These are phyloP conservation scores for Apiospora marii DNA, from an alignment of 2,329 filamentous ascomycete species.

Conservation along the genomic window DNA sequence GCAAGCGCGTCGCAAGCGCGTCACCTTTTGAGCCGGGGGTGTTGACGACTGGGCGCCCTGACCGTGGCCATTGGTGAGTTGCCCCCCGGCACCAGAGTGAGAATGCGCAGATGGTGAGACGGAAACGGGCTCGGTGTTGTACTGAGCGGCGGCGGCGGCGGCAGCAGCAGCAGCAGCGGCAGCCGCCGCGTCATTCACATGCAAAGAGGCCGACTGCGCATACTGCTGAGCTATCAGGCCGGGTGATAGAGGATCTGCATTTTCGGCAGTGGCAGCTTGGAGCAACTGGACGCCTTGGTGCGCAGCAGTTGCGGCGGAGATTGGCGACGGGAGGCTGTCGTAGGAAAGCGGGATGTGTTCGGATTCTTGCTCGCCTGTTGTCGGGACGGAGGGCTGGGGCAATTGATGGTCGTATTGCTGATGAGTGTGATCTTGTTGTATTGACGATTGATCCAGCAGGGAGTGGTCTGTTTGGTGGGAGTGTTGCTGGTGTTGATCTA, in stretches of 20 bases:
- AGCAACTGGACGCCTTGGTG: constrained; percentile 23
- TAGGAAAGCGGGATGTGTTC: constrained; percentile 25
- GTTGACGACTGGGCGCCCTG: constrained; percentile 23
- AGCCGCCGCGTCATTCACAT: constrained; percentile 36
- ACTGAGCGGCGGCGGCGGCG: neutral
- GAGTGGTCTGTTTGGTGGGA: constrained; percentile 1
- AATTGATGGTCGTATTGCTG: constrained; percentile 14
- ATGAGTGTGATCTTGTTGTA: constrained; percentile 8
- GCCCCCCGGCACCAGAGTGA: constrained; percentile 2
- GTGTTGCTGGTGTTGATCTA: constrained; percentile 2
- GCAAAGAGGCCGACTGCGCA: constrained; percentile 43
- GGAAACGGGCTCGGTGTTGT: neutral
- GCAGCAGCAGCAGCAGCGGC: constrained; percentile 23
- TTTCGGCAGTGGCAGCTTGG: constrained; percentile 27
- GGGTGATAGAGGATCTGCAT: constrained; percentile 23
- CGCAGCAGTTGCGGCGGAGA: constrained; percentile 21
- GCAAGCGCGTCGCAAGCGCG: constrained; percentile 64
- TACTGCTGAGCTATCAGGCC: constrained; percentile 41
- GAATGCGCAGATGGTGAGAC: constrained; percentile 9
- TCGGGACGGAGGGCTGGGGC: constrained; percentile 3
- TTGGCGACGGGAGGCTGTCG: constrained; percentile 25
- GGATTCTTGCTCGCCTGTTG: constrained; percentile 1
- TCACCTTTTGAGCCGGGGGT: constrained; percentile 51
- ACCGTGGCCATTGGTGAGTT: constrained; percentile 5
- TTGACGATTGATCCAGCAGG: neutral